phyloP scores from a whole-genome alignment of 495 filamentous ascomycete species.

The Alectoria sarmentosa region DNA sequence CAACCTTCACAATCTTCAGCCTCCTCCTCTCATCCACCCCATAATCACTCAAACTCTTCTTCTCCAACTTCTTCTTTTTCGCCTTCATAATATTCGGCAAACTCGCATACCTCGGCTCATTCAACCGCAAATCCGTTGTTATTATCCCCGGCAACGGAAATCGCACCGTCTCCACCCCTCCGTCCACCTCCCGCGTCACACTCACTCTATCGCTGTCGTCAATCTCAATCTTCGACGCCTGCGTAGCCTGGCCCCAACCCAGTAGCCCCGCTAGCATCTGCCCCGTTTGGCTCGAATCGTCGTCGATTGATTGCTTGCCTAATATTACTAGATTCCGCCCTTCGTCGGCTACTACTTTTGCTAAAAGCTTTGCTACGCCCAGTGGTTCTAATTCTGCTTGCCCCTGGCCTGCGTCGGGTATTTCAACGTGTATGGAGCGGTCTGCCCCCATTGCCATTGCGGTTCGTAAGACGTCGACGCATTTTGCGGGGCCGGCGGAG shows the following conservation, averaged over 20 bases:
- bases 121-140: conserved; percentile 90
- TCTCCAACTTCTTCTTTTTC: conserved; percentile 97
- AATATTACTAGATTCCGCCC: conserved; percentile 85
- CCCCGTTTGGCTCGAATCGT: conserved; percentile 91
- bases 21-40: conserved; percentile 64
- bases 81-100: conserved; percentile 99
- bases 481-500: conserved; percentile 79
- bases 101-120: conserved; percentile 91
- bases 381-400: conserved; percentile 70
- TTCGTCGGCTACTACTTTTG: conserved; percentile 68
- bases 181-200: conserved; percentile 89
- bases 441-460: conserved; percentile 99
- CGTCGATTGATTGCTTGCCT: conserved; percentile 97
- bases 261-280: conserved; percentile 95
- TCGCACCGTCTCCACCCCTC: conserved; percentile 82
- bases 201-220: conserved; percentile 54
- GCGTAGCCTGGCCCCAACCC: conserved; percentile 89
- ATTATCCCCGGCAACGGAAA: conserved; percentile 83
- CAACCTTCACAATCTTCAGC: conserved; percentile 83
- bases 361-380: conserved; percentile 80
- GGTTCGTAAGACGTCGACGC: conserved; percentile 78
- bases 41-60: conserved; percentile 76
- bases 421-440: conserved; percentile 75
- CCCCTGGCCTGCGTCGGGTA: conserved; percentile 42
- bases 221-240: conserved; percentile 76